Evolutionary conservation across 768 basidiomycete species (phyloP).

Genomic region (Pisolithus tinctorius): DNA sequence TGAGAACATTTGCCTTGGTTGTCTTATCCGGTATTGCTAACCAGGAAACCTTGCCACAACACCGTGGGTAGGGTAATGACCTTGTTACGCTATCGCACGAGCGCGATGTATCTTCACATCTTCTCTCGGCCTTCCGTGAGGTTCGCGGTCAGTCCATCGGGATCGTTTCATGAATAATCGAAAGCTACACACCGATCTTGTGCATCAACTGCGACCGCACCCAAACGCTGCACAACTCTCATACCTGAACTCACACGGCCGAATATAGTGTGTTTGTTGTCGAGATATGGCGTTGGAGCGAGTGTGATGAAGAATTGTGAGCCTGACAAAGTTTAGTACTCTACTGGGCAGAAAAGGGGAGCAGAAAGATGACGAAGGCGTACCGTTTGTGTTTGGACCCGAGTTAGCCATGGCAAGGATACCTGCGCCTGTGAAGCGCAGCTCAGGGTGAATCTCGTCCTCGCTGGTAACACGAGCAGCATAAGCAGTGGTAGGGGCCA

Average conservation of each 20-base stretch:
- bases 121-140: conserved; percentile 46
- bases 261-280: conserved; percentile 84
- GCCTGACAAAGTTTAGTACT: conserved; percentile 41
- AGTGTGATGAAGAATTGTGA: conserved; percentile 94
- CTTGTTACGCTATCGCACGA: conserved; percentile 14
- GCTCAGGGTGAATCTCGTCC: conserved; percentile 86
- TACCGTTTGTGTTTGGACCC: conserved; percentile 86
- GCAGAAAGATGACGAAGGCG: conserved; percentile 12
- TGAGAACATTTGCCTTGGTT: too few species aligned
- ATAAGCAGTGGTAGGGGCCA: not conserved
- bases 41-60: too few species aligned
- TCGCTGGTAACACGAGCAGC: conserved; percentile 41
- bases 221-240: conserved; percentile 86
- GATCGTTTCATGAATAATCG: conserved; percentile 25
- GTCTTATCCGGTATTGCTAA: too few species aligned
- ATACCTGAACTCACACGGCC: conserved; percentile 89
- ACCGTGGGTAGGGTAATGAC: too few species aligned
- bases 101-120: conserved; percentile 90
- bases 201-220: conserved; percentile 82
- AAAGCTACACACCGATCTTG: conserved; percentile 69
- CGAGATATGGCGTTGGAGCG: conserved; percentile 75
- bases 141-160: not conserved
- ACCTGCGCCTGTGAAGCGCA: conserved; percentile 93
- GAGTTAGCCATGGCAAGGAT: conserved; percentile 98
- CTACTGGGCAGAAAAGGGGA: not conserved